These are phyloP conservation scores for Carex cristatella DNA, from an alignment of 176 grass and related monocot species.

Conservation along the genomic window DNA sequence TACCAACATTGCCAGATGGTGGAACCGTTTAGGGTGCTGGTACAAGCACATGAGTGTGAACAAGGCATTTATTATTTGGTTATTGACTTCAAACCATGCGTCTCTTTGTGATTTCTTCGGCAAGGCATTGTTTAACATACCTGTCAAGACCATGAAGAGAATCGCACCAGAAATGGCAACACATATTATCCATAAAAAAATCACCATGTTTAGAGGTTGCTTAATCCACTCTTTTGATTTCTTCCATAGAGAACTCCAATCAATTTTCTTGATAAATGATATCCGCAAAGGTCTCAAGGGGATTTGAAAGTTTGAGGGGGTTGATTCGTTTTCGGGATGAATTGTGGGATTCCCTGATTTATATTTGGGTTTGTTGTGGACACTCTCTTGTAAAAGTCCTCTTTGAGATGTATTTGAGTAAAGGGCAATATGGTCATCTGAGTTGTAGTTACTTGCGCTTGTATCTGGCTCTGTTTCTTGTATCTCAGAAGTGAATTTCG, in stretches of 20 bases:
- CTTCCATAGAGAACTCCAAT: conserved; percentile 42
- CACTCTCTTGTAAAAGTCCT: conserved; percentile 19
- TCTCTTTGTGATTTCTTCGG: conserved; percentile 34
- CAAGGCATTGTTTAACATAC: conserved; percentile 53
- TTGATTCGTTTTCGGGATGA: not conserved
- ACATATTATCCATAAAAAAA: conserved; percentile 40
- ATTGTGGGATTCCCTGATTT: not conserved
- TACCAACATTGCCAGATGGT: conserved; percentile 49
- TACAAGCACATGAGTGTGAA: conserved; percentile 74
- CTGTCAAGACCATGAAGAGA: conserved; percentile 76
- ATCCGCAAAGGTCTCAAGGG: conserved; percentile 15
- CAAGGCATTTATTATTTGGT: conserved; percentile 69
- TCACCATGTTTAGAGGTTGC: conserved; percentile 62
- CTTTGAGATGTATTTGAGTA: conserved; percentile 23
- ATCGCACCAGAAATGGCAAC: conserved; percentile 64
- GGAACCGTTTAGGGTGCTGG: conserved; percentile 53
- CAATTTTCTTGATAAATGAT: conserved; percentile 49
- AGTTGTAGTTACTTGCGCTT: not conserved
- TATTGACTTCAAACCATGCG: conserved; percentile 67
- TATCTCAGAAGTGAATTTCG: conserved; percentile 31
- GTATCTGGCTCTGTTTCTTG: conserved; percentile 13
- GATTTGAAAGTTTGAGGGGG: not conserved
- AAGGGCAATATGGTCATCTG: conserved; percentile 27
- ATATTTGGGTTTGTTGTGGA: conserved; percentile 2
- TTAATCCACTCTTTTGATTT: conserved; percentile 57